These are phyloP conservation scores for Coniochaeta sp. DNA, from an alignment of 2,329 filamentous ascomycete species.

Conservation along the genomic window DNA sequence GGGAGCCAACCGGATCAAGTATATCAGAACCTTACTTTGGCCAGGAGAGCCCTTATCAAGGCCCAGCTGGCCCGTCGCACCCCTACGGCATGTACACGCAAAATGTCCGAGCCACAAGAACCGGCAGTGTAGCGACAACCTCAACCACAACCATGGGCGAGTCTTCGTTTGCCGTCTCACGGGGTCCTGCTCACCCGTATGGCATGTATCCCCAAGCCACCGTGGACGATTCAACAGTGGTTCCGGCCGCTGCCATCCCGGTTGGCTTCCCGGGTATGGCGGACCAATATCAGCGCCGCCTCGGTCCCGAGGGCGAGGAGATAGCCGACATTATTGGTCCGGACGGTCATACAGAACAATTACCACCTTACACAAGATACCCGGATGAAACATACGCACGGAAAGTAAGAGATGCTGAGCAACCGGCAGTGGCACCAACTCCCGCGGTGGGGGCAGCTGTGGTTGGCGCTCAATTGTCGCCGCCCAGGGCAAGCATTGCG, in stretches of 20 bases:
- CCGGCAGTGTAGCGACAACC: conserved; percentile 57
- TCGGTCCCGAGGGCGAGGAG: conserved; percentile 79
- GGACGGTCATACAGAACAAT: conserved; percentile 81
- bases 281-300: conserved; percentile 61
- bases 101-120: conserved; percentile 65
- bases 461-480: conserved; percentile 8
- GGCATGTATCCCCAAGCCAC: conserved; percentile 80
- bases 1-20: conserved; percentile 26
- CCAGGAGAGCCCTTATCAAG: conserved; percentile 60
- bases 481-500: conserved; percentile 26
- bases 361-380: conserved; percentile 87
- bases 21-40: conserved; percentile 28
- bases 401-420: conserved; percentile 34
- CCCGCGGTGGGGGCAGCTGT: conserved; percentile 6
- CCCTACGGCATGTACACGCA: conserved; percentile 83
- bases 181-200: conserved; percentile 76
- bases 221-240: conserved; percentile 43
- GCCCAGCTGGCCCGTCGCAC: conserved; percentile 68
- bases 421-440: conserved; percentile 2
- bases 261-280: conserved; percentile 68
- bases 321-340: conserved; percentile 80
- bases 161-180: conserved; percentile 49
- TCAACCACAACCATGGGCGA: conserved; percentile 27
- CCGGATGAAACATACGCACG: conserved; percentile 62
- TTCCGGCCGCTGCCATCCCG: conserved; percentile 40